Conservation (phyloP, 306 rosid genomes). For the Begonia peltatifolia region DNA sequence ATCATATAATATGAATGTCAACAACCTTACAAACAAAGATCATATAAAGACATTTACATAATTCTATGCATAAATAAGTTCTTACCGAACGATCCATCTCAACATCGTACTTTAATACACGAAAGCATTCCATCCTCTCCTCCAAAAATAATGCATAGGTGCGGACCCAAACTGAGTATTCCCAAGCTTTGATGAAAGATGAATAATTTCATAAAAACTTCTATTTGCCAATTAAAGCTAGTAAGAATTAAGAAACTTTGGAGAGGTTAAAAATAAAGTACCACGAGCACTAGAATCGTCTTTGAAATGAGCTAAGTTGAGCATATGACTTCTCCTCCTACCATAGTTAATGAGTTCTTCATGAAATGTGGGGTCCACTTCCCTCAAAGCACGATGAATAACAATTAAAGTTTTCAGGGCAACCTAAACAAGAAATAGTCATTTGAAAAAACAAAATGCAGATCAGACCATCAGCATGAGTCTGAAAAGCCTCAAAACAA, state of each 20-base stretch:
- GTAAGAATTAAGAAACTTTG: too few relatives aligned
- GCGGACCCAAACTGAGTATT: conserved; percentile 92
- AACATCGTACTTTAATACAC: conserved; percentile 79
- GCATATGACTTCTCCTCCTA: conserved; percentile 96
- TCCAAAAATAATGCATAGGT: conserved; percentile 91
- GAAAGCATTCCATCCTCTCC: conserved; percentile 96
- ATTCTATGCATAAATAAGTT: conserved; percentile 2
- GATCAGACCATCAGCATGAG: too few relatives aligned
- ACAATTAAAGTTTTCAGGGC: conserved; percentile 85
- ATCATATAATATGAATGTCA: too few relatives aligned
- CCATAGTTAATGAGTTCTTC: conserved; percentile 97
- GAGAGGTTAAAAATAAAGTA: conserved; percentile 7
- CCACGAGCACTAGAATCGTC: conserved; percentile 98
- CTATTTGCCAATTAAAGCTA: background rate
- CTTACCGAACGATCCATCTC: conserved; percentile 31
- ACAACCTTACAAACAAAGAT: too few relatives aligned
- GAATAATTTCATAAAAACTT: conserved; percentile 5
- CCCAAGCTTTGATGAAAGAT: conserved; percentile 64
- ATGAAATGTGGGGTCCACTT: conserved; percentile 94
- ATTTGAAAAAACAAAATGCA: background rate
- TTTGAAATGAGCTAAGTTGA: conserved; percentile 92
- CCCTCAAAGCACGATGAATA: conserved; percentile 97
- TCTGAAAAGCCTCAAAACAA: too few relatives aligned
- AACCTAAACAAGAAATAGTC: conserved; percentile 43
- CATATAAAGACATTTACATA: too few relatives aligned